A percentile compares a stretch with the other conserved stretches of the same genome.
These are phyloP conservation scores for Aspergillus fijiensis DNA, from an alignment of 2,329 filamentous ascomycete genomes.

Conservation along the genomic window DNA sequence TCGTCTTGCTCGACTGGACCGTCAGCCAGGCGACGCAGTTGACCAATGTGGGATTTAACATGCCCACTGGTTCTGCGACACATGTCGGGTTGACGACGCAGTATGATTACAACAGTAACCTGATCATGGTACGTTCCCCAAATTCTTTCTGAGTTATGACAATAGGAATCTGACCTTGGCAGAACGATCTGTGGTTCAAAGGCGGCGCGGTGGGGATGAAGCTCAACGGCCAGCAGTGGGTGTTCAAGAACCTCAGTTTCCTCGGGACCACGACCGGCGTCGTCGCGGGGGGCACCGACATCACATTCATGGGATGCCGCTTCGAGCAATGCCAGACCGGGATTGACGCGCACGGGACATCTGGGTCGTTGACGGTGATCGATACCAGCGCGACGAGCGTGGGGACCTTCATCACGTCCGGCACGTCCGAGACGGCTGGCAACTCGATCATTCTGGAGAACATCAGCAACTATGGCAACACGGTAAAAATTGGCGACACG, in stretches of 20 bases:
- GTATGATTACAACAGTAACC: slow-evolving; percentile 29
- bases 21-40: slow-evolving; percentile 41
- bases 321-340: slow-evolving; percentile 27
- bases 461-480: slow-evolving; percentile 28
- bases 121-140: slow-evolving; percentile 28
- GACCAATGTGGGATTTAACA: slow-evolving; percentile 40
- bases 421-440: slow-evolving; percentile 32
- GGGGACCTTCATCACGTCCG: slow-evolving; percentile 20
- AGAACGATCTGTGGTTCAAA: slow-evolving; percentile 29
- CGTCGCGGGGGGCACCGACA: slow-evolving; percentile 40
- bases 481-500: slow-evolving; percentile 27
- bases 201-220: slow-evolving; percentile 35
- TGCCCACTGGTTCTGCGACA: slow-evolving; percentile 32
- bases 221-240: slow-evolving; percentile 35
- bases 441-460: slow-evolving; percentile 33
- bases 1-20: slow-evolving; percentile 42
- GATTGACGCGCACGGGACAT: slow-evolving; percentile 25
- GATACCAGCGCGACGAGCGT: slow-evolving; percentile 18
- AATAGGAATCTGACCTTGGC: slow-evolving; percentile 1
- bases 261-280: slow-evolving; percentile 59
- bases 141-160: not conserved
- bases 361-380: slow-evolving; percentile 26
- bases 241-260: slow-evolving; percentile 54
- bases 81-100: slow-evolving; percentile 38
- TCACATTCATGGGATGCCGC: slow-evolving; percentile 26